phyloP scores from a whole-genome alignment of 176 grass and related monocot species.

The Musa beccarii region DNA sequence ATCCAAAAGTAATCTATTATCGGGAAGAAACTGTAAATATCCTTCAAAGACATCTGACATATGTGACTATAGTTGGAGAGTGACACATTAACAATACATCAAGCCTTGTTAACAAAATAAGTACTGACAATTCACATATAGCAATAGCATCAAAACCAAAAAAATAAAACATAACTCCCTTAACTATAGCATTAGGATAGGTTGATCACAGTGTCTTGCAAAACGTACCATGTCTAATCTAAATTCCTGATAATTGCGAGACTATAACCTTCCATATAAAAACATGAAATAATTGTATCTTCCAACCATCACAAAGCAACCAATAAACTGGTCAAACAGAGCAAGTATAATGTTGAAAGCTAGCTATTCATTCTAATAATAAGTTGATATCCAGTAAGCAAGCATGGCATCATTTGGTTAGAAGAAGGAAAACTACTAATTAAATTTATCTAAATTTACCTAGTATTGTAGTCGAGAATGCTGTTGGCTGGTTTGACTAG shows the following conservation, averaged over 20 bases:
- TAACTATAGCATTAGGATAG: background rate
- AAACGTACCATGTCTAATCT: constrained; percentile 60
- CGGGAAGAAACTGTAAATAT: background rate
- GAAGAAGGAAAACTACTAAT: too few species aligned
- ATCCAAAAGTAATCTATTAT: background rate
- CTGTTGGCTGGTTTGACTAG: constrained; percentile 84
- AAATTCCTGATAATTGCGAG: too few species aligned
- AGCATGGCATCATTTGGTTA: background rate
- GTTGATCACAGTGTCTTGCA: background rate
- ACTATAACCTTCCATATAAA: too few species aligned
- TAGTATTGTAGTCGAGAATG: constrained; percentile 90
- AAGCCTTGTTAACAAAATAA: background rate
- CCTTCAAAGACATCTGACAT: background rate
- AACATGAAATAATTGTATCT: too few species aligned
- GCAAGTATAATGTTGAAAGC: background rate
- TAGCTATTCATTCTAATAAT: too few species aligned
- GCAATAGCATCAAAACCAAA: background rate
- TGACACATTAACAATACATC: background rate
- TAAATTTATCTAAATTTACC: constrained; percentile 27
- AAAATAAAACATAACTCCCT: background rate
- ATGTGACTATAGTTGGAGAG: too few species aligned
- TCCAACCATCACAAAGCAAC: background rate
- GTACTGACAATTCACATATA: background rate
- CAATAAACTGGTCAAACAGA: background rate
- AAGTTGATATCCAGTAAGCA: too few species aligned